These are phyloP conservation scores for Zoysia matrella DNA, from an alignment of 202 grass and related monocot genomes.

Conservation along the genomic window DNA sequence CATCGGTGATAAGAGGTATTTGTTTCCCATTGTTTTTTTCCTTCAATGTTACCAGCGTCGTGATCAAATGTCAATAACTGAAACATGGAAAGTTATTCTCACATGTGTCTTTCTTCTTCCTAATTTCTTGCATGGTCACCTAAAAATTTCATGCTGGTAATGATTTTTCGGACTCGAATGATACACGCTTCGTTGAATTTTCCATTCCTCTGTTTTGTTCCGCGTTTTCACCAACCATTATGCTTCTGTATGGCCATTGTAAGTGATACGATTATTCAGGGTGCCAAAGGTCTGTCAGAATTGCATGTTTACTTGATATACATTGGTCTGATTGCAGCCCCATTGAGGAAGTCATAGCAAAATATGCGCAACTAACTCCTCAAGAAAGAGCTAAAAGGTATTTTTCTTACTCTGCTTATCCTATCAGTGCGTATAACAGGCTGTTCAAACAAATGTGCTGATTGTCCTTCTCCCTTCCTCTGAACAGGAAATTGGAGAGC, in stretches of 20 bases:
- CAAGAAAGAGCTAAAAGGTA: slow-evolving; percentile 97
- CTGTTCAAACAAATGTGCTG: neutral
- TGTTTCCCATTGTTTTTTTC: neutral
- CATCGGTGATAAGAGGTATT: slow-evolving; percentile 63
- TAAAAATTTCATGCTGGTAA: neutral
- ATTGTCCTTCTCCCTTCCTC: neutral
- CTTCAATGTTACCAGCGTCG: neutral
- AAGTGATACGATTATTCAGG: neutral
- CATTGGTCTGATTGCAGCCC: slow-evolving; percentile 50
- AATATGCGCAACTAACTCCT: slow-evolving; percentile 75
- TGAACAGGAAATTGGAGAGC: slow-evolving; percentile 81
- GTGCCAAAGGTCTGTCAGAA: neutral
- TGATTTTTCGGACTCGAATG: neutral
- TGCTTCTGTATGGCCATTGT: neutral
- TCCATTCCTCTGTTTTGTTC: neutral
- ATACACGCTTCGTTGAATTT: neutral
- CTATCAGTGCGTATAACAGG: neutral
- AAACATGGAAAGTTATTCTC: neutral
- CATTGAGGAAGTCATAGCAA: slow-evolving; percentile 74
- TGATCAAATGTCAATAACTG: neutral
- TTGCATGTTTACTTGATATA: neutral
- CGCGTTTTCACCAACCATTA: neutral
- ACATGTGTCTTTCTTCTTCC: neutral
- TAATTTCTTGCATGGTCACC: neutral
- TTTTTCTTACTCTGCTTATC: neutral